These are phyloP conservation scores for Acacia acuminata DNA, from an alignment of 306 rosid genomes.

Conservation along the genomic window DNA sequence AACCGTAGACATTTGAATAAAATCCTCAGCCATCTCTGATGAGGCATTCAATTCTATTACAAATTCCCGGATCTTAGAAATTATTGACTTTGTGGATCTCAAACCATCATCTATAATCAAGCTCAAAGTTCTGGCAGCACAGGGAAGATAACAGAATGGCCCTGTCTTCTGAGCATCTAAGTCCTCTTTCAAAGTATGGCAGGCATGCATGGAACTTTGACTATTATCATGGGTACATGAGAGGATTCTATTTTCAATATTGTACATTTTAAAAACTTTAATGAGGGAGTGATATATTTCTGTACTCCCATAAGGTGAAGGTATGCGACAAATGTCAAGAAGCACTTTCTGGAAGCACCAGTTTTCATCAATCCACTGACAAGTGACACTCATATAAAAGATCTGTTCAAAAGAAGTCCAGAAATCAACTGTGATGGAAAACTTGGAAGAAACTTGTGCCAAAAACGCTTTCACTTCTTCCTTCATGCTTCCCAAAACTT, in stretches of 20 bases:
- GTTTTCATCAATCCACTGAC: conserved; percentile 91
- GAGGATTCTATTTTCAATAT: conserved; percentile 74
- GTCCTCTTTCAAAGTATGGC: conserved; percentile 72
- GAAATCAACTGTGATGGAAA: conserved; percentile 85
- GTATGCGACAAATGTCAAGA: conserved; percentile 82
- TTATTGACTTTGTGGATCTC: conserved; percentile 58
- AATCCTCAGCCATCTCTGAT: conserved; percentile 68
- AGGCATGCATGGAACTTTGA: conserved; percentile 68
- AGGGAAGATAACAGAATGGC: conserved; percentile 87
- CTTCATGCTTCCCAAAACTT: conserved; percentile 83
- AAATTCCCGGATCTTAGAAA: conserved; percentile 84
- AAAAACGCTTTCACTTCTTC: conserved; percentile 75
- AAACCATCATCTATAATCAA: conserved; percentile 87
- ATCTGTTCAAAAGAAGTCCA: conserved; percentile 91
- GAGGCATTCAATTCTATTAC: conserved; percentile 75
- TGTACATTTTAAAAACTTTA: conserved; percentile 75
- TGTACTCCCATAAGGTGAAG: conserved; percentile 74
- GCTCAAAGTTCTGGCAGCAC: conserved; percentile 86
- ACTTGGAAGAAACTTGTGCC: conserved; percentile 74
- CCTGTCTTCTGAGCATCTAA: conserved; percentile 78
- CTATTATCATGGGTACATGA: conserved; percentile 97
- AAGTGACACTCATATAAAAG: conserved; percentile 80
- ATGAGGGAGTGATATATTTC: conserved; percentile 71
- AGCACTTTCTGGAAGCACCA: conserved; percentile 89
- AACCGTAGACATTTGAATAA: conserved; percentile 65